Base-by-base conservation (phyloP, 2,329 filamentous ascomycete genomes). In the Polychaeton citri region DNA sequence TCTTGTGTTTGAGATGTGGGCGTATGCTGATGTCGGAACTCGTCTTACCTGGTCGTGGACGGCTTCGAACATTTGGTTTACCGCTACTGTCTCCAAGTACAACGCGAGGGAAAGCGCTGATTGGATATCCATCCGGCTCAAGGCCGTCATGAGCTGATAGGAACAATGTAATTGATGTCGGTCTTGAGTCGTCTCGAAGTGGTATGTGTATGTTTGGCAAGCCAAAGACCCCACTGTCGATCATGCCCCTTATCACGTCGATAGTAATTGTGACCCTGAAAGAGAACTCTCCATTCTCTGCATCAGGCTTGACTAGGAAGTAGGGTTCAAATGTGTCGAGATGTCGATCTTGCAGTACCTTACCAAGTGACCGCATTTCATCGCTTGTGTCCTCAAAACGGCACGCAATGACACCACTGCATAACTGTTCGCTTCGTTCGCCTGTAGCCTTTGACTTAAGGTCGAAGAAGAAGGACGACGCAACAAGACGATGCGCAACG, bases 401-500 rank as follows among this genome's bases (percentile, higher is more conserved):
- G 32, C 56, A 59, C 7, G 42, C 30, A 18, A 59, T 53, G 5
- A 39, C 39, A 13, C 52, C 56, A 21, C 40, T 45, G 42, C 48
- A 54, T 12, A 53, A 36, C 28, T 51, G 51, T 32, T 54, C 52
- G 34, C 48, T 48, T 24, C 48, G 47, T 33, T 55, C 51, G 9
- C 42, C 46, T 6, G 48, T 53, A 8, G 47, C 46, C 34, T 54
- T 56, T 1, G 49, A 46, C 19, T 53, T 49, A 21, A 57, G 38
- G 19, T 59, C 53, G 18, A 60, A 53, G 39, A 59, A 60, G 45
- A 61, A 61, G 1, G 47, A 58, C 3, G 55, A 59, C 9, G 58
- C 54, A 2, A 61, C 47, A 5, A 60, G 47, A 32, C 52, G 42
- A 38, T 55, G 51, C 6, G 56, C 54, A 3, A 59, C 48, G 19